Percentiles rank a stretch among this genome's conserved stretches.
Conservation (phyloP, 331 rosid genomes). For the Quercus tomentella region DNA sequence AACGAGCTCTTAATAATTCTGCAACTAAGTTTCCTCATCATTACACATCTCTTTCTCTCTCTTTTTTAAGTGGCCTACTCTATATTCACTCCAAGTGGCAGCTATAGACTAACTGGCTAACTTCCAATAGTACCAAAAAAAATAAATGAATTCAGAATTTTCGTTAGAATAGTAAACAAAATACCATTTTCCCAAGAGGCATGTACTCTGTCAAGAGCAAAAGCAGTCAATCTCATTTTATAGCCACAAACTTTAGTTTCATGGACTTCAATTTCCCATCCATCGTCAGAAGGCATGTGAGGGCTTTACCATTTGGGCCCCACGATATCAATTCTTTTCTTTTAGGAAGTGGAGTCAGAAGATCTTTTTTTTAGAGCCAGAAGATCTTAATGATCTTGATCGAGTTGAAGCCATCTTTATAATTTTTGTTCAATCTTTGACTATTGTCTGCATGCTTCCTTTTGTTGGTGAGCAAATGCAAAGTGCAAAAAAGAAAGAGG, state of each 20-base stretch:
- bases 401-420: neutral
- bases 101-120: neutral
- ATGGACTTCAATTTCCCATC: neutral
- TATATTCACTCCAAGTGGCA: constrained; percentile 11
- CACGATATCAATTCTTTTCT: constrained; percentile 23
- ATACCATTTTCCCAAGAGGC: constrained; percentile 16
- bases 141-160: neutral
- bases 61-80: neutral
- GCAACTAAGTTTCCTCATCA: neutral
- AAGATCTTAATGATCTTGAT: neutral
- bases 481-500: neutral
- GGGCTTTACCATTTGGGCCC: constrained; percentile 16
- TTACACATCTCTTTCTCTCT: no score
- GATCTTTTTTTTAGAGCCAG: no score
- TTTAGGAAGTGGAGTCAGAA: constrained; percentile 24
- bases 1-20: neutral
- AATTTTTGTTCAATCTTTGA: neutral
- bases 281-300: constrained; percentile 38
- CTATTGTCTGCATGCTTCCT: neutral
- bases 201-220: neutral
- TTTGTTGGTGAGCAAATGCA: neutral
- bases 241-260: neutral
- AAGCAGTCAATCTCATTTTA: constrained; percentile 5
- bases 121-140: neutral
- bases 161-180: neutral